Evolutionary conservation across 129 eudicot genomes (phyloP), one percentile per base, ranked within the genome.

Genomic region (Lonicera japonica): DNA sequence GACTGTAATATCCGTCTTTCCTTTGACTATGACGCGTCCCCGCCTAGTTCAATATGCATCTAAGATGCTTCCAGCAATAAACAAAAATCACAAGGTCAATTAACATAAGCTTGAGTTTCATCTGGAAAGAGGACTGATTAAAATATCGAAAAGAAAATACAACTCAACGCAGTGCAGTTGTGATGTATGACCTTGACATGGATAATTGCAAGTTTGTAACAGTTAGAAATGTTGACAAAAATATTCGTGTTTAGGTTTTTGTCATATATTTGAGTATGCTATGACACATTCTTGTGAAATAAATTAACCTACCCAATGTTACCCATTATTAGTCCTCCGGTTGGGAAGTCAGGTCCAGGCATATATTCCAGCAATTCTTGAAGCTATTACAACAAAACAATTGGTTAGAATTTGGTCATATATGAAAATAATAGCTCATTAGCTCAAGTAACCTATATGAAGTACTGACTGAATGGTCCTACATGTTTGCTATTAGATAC

Each of bases 341-440:
- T 92, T 20, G 98, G 98, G 58, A 92, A 92, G 78, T 92, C 98
- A 43, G 98, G 98, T 47, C 96, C 98, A 59, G n/a, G 98, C 98
- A 92, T 82, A 86, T 77, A 87, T 63, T 87, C 98, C 79, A 92
- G 72, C 80, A 91, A 64, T 75, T 92, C 98, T 78, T 87, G 95
- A 64, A 91, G 79, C 98, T 92, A 68, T 60, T 45, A 25, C 43
- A 73, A 20, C 13, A 43, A 43, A 43, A 43, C 50, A 43, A 43
- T 1, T 43, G 50, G 50, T 43, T 43, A 43, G 50, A 4, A 43
- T 29, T 29, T 29, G 2, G 4, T 29, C 36, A 6, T 29, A 29
- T 29, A 29, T 29, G 36, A 29, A 29, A 29, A 29, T 29, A 29
- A 6, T 29, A 29, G 36, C 36, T 29, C 36, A 29, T 29, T 6